Percentiles rank a stretch among this genome's conserved stretches.
phyloP scores from a whole-genome alignment of 2,329 filamentous ascomycete species.

The Fusarium pseudocircinatum region DNA sequence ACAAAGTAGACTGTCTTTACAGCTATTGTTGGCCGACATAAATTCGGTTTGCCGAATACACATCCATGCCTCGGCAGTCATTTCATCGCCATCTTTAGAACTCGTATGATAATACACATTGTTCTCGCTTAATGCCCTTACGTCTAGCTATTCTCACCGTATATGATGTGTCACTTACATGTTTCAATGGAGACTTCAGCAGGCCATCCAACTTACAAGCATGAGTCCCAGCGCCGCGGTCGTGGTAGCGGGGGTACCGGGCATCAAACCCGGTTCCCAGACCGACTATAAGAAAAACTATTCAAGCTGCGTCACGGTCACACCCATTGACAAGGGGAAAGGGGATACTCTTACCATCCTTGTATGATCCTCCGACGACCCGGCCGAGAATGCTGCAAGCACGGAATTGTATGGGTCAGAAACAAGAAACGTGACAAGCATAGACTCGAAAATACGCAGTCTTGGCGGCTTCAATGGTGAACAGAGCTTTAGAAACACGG shows the following conservation, averaged over 20 bases:
- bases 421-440: not conserved
- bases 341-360: not conserved
- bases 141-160: not conserved
- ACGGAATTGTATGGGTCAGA: not conserved
- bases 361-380: not conserved
- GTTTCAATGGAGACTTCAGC: not conserved
- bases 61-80: constrained; percentile 1
- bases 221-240: constrained; percentile 19
- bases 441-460: not conserved
- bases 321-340: not conserved
- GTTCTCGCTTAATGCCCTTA: not conserved
- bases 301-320: not conserved
- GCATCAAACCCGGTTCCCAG: not conserved
- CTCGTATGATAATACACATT: not conserved
- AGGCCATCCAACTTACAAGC: not conserved
- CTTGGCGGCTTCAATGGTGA: not conserved
- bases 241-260: constrained; percentile 18
- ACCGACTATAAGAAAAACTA: not conserved
- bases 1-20: not conserved
- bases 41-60: not conserved
- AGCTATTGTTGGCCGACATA: not conserved
- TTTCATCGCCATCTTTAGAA: not conserved
- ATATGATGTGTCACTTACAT: not conserved
- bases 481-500: not conserved
- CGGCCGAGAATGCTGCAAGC: constrained; percentile 8